phyloP scores from a whole-genome alignment of 306 rosid species.

The Styphnolobium japonicum region DNA sequence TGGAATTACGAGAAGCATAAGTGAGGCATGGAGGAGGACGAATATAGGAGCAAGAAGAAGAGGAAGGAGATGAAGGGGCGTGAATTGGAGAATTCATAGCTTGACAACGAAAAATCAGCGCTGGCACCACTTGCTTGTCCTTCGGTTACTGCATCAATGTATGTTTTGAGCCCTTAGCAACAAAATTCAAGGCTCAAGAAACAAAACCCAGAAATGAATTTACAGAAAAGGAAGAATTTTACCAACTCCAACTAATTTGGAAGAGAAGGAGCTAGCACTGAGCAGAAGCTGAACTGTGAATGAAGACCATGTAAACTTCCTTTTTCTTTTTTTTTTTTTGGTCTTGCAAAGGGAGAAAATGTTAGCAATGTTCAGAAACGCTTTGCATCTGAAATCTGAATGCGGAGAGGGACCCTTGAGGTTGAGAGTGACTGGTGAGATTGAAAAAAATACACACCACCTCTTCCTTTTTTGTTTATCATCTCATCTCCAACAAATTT shows the following conservation, averaged over 20 bases:
- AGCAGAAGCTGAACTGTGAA: constrained; percentile 19
- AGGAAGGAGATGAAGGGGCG: constrained; percentile 42
- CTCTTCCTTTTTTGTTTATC: constrained; percentile 23
- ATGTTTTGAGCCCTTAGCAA: constrained; percentile 20
- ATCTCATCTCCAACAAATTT: constrained; percentile 18
- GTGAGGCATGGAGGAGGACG: constrained; percentile 49
- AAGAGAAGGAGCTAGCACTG: not conserved
- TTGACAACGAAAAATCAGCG: not conserved
- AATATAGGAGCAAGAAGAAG: constrained; percentile 51
- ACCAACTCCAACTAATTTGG: constrained; percentile 28
- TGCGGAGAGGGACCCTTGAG: constrained; percentile 38
- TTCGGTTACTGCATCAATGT: constrained; percentile 17
- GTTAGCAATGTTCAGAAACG: not conserved
- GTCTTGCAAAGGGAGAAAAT: not conserved
- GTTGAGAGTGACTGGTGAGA: constrained; percentile 39
- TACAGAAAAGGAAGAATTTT: constrained; percentile 19
- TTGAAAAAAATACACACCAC: constrained; percentile 24
- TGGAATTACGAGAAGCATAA: constrained; percentile 53
- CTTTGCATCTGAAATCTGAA: constrained; percentile 31
- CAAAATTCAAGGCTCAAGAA: constrained; percentile 8
- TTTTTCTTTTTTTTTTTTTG: not conserved
- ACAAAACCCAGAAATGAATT: constrained; percentile 21
- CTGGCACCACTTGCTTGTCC: constrained; percentile 19
- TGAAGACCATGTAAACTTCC: not conserved
- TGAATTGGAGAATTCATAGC: constrained; percentile 55